Conservation (phyloP, 2,329 filamentous ascomycete species). For the Ceratocystiopsis brevicomis region DNA sequence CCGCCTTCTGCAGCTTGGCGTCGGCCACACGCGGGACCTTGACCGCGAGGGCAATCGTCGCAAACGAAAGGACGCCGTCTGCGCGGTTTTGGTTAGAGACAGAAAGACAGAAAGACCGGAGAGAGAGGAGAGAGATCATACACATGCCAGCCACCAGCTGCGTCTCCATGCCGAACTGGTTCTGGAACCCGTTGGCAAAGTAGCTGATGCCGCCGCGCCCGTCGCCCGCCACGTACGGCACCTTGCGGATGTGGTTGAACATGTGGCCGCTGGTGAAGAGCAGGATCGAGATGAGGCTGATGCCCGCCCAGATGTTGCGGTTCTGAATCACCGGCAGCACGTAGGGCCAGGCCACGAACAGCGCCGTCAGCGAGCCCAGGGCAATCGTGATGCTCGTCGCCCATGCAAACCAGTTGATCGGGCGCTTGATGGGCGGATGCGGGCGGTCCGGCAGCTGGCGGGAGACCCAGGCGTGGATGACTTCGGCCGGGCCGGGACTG, state of each 20-base stretch:
- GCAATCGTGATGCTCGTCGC: conserved; percentile 47
- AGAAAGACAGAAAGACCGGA: not conserved
- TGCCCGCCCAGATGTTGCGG: conserved; percentile 81
- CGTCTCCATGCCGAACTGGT: conserved; percentile 83
- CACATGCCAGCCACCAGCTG: conserved; percentile 89
- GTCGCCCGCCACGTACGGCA: conserved; percentile 77
- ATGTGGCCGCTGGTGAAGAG: conserved; percentile 94
- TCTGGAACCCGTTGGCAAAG: conserved; percentile 83
- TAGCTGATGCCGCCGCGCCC: conserved; percentile 74
- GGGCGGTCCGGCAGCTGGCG: conserved; percentile 62
- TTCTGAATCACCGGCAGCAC: conserved; percentile 67
- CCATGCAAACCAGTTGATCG: conserved; percentile 71
- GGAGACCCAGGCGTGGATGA: conserved; percentile 59
- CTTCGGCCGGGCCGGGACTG: conserved; percentile 58
- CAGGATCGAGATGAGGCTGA: conserved; percentile 75
- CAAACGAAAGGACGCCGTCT: conserved; percentile 63
- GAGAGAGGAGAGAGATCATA: conserved; percentile 25
- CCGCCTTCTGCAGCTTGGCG: conserved; percentile 57
- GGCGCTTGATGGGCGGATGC: conserved; percentile 60
- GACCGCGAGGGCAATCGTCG: conserved; percentile 73
- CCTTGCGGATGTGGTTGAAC: conserved; percentile 97
- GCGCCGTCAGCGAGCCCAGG: conserved; percentile 48
- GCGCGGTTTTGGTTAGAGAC: not conserved
- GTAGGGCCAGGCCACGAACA: conserved; percentile 58
- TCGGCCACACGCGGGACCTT: conserved; percentile 83